Evolutionary conservation across 2,329 filamentous ascomycete genomes (phyloP).

Genomic region (Dothiorella sarmentorum): DNA sequence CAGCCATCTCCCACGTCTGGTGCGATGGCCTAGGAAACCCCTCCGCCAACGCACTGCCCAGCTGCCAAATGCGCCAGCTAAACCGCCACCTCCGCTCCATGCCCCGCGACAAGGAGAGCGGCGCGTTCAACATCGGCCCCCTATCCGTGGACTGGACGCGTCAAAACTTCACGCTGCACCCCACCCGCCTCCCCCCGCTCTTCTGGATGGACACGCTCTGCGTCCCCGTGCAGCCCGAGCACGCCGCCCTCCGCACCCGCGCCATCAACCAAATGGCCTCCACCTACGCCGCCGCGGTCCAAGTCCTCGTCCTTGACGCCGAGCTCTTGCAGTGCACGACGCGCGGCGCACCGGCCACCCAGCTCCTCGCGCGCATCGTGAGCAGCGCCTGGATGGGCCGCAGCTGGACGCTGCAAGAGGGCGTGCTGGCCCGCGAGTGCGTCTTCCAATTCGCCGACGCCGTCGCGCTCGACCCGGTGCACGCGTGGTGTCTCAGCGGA

Average conservation of each 20-base stretch:
- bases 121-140: slow-evolving; percentile 1
- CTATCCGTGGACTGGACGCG: slow-evolving; percentile 11
- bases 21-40: slow-evolving; percentile 22
- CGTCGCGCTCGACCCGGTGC: slow-evolving; percentile 16
- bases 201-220: slow-evolving; percentile 26
- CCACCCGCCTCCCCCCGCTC: not conserved
- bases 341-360: not conserved
- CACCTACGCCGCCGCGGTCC: slow-evolving; percentile 20
- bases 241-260: not conserved
- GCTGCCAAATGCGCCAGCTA: slow-evolving; percentile 17
- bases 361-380: slow-evolving; percentile 18
- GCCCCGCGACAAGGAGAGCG: not conserved
- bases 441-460: slow-evolving; percentile 22
- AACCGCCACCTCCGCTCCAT: not conserved
- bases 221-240: slow-evolving; percentile 18
- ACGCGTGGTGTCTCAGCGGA: slow-evolving; percentile 11
- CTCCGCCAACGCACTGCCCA: slow-evolving; percentile 18
- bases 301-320: slow-evolving; percentile 22
- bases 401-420: slow-evolving; percentile 23
- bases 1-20: slow-evolving; percentile 23
- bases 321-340: not conserved
- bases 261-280: slow-evolving; percentile 22
- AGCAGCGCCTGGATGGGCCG: slow-evolving; percentile 21
- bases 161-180: not conserved
- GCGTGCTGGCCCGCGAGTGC: slow-evolving; percentile 9